phyloP scores from a whole-genome alignment of 192 early-diverging fungal genomes.

The Linnemannia exigua region DNA sequence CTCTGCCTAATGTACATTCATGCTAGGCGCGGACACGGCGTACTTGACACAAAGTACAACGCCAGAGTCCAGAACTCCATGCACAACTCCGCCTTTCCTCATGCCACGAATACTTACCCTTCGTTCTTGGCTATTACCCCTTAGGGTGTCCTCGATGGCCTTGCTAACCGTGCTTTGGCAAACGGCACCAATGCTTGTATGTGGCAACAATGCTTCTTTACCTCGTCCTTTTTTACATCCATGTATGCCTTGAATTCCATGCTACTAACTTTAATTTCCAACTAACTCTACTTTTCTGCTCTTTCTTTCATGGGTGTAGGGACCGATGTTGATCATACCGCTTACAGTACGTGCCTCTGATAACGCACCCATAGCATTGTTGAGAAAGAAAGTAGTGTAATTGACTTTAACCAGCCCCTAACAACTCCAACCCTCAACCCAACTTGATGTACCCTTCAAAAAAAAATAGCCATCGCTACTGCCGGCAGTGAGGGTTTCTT shows the following conservation, averaged over 20 bases:
- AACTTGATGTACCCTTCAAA: background rate
- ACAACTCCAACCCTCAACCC: background rate
- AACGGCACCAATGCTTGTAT: slow-evolving; percentile 74
- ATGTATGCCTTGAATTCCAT: background rate
- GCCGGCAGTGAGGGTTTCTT: slow-evolving; percentile 72
- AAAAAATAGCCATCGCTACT: slow-evolving; percentile 62
- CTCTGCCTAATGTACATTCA: background rate
- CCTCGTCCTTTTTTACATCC: background rate
- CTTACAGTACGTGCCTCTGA: slow-evolving; percentile 61
- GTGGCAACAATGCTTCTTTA: background rate
- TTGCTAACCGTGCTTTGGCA: slow-evolving; percentile 71
- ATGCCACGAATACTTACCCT: background rate
- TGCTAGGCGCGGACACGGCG: background rate
- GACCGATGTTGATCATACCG: slow-evolving; percentile 72
- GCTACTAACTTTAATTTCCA: background rate
- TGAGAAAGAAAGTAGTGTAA: background rate
- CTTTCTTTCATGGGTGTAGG: slow-evolving; percentile 8
- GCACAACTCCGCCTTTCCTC: background rate
- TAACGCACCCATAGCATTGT: background rate
- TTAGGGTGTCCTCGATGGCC: slow-evolving; percentile 73
- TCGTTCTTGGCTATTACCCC: slow-evolving; percentile 1
- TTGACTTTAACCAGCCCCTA: background rate
- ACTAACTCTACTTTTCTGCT: background rate
- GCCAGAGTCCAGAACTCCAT: background rate
- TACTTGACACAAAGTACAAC: background rate